Percentiles rank a stretch among this genome's conserved stretches.
Evolutionary conservation across 345 rosid species (phyloP).

Genomic region (Acer saccharum): DNA sequence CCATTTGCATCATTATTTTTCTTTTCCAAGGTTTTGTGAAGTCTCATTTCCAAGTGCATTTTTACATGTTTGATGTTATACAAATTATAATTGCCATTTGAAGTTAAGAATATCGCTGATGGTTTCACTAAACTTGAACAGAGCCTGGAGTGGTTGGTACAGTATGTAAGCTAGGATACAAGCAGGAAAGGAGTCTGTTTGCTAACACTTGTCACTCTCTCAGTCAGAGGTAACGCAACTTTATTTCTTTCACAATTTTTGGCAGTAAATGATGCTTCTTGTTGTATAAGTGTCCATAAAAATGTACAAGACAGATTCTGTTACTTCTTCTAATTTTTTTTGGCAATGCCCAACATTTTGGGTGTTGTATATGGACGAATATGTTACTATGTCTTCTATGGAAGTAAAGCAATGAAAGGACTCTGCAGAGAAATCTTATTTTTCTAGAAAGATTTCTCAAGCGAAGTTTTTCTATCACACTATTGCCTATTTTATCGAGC

Average conservation of each 20-base stretch:
- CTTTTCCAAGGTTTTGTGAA: not conserved
- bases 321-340: not conserved
- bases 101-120: not conserved
- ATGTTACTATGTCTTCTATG: not conserved
- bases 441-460: not conserved
- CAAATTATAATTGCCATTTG: not conserved
- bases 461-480: not conserved
- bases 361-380: not conserved
- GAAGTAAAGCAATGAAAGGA: not conserved
- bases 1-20: not conserved
- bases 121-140: conserved; percentile 33
- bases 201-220: conserved; percentile 4
- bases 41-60: not conserved
- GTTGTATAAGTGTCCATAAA: conserved; percentile 7
- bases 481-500: not conserved
- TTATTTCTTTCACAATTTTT: not conserved
- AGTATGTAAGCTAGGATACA: conserved; percentile 24
- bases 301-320: not conserved
- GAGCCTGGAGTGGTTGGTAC: conserved; percentile 75
- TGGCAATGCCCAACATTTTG: not conserved
- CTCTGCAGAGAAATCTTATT: not conserved
- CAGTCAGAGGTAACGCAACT: not conserved
- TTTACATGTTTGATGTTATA: not conserved
- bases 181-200: not conserved
- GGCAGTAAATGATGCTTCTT: not conserved